These are phyloP conservation scores for Colletotrichum graminicola DNA, from an alignment of 2,329 filamentous ascomycete genomes.

Conservation along the genomic window DNA sequence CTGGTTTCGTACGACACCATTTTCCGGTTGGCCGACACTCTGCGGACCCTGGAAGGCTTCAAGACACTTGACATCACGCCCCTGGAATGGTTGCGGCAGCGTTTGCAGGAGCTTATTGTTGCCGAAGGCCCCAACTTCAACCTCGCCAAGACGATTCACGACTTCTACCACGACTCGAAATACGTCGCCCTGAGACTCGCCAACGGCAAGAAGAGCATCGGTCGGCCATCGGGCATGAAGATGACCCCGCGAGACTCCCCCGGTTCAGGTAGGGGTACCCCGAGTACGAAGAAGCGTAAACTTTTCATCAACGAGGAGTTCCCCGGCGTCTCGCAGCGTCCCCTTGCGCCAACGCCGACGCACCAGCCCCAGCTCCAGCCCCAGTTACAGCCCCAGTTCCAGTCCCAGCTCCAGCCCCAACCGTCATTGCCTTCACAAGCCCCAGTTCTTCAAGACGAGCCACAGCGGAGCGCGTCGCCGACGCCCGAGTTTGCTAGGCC, in stretches of 20 bases:
- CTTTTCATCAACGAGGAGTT: conserved; percentile 35
- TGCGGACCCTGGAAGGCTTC: conserved; percentile 67
- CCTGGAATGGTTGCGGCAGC: conserved; percentile 68
- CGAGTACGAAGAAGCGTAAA: conserved; percentile 50
- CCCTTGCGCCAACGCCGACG: conserved; percentile 24
- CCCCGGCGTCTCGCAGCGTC: conserved; percentile 15
- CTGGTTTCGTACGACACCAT: conserved; percentile 68
- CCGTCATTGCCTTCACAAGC: background rate
- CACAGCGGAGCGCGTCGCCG: conserved; percentile 16
- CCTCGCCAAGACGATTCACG: conserved; percentile 62
- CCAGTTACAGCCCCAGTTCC: background rate
- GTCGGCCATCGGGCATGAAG: conserved; percentile 64
- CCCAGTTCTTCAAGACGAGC: background rate
- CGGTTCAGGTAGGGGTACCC: conserved; percentile 45
- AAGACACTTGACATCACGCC: conserved; percentile 63
- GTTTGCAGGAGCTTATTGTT: conserved; percentile 63
- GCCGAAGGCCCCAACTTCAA: conserved; percentile 62
- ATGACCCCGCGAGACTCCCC: conserved; percentile 46
- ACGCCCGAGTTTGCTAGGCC: conserved; percentile 28
- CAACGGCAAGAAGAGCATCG: conserved; percentile 69
- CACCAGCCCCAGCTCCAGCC: background rate
- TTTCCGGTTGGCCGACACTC: conserved; percentile 66
- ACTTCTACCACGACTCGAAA: conserved; percentile 69
- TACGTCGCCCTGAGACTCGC: conserved; percentile 62
- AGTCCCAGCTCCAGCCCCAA: background rate